Conservation (phyloP, 352 stramenopile species). For the Phytophthora fragariae region DNA sequence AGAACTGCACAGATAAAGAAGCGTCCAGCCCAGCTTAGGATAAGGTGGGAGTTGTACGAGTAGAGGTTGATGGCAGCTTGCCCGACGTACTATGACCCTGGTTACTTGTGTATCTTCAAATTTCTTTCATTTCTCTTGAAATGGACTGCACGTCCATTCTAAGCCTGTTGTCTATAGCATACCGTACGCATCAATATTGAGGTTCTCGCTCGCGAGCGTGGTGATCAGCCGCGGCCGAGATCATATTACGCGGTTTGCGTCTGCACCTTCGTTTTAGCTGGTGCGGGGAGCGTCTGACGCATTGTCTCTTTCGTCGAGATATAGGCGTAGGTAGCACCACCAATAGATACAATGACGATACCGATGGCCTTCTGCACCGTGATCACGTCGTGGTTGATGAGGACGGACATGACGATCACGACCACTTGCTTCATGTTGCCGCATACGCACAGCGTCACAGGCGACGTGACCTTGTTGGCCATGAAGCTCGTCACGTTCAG, state of each 20-base stretch:
- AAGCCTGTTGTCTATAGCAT: constrained; percentile 35
- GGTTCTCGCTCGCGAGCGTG: constrained; percentile 6
- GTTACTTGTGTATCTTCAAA: constrained; percentile 23
- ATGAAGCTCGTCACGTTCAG: constrained; percentile 96
- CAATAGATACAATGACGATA: constrained; percentile 74
- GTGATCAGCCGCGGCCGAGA: constrained; percentile 17
- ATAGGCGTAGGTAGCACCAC: constrained; percentile 75
- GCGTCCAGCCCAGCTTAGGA: background rate
- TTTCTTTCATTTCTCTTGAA: constrained; percentile 20
- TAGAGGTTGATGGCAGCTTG: constrained; percentile 13
- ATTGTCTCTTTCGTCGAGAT: constrained; percentile 84
- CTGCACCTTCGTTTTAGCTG: constrained; percentile 36
- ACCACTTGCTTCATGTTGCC: constrained; percentile 96
- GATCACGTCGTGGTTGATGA: constrained; percentile 80
- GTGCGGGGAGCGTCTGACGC: constrained; percentile 48
- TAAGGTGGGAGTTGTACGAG: constrained; percentile 9
- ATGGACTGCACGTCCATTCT: constrained; percentile 28
- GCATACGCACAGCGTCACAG: constrained; percentile 94
- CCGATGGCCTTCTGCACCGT: constrained; percentile 73
- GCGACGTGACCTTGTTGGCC: constrained; percentile 95
- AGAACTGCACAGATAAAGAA: constrained; percentile 21
- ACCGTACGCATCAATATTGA: constrained; percentile 33
- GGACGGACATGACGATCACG: constrained; percentile 83
- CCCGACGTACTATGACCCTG: constrained; percentile 2
- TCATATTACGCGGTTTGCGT: constrained; percentile 33